phyloP scores from a whole-genome alignment of 768 basidiomycete genomes.

The Rhizopogon sp. region DNA sequence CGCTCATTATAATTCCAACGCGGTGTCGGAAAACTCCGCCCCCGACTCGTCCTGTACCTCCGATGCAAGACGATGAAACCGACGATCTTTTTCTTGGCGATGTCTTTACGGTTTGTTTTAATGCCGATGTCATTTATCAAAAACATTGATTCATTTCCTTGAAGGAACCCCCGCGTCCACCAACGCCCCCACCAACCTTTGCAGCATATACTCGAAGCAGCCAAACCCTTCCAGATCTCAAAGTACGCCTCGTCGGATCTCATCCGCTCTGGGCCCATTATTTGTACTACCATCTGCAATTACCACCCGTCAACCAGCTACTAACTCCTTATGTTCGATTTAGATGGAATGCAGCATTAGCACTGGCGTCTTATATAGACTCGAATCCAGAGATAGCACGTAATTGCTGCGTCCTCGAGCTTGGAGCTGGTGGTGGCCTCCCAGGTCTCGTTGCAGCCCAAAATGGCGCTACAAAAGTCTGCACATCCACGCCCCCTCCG shows the following conservation, averaged over 20 bases:
- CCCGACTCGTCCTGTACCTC: neutral
- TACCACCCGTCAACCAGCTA: too few species aligned
- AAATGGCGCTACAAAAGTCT: slow-evolving; percentile 64
- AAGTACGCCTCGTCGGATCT: slow-evolving; percentile 68
- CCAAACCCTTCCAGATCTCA: slow-evolving; percentile 28
- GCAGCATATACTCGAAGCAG: slow-evolving; percentile 42
- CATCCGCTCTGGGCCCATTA: slow-evolving; percentile 84
- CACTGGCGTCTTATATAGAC: slow-evolving; percentile 69
- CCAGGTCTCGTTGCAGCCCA: slow-evolving; percentile 74
- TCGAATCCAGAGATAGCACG: slow-evolving; percentile 40
- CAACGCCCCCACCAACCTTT: slow-evolving; percentile 58
- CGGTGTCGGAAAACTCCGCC: neutral
- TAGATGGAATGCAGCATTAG: slow-evolving; percentile 80
- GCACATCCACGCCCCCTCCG: neutral
- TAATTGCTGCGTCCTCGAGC: slow-evolving; percentile 62
- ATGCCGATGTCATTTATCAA: neutral
- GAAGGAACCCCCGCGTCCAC: slow-evolving; percentile 61
- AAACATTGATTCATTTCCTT: neutral
- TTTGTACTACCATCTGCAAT: slow-evolving; percentile 36
- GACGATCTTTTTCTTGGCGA: slow-evolving; percentile 33
- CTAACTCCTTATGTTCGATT: neutral
- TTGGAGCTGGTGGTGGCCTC: slow-evolving; percentile 91
- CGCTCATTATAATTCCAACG: too few species aligned
- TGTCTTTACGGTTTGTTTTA: slow-evolving; percentile 46
- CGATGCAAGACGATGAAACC: slow-evolving; percentile 24